phyloP scores from a whole-genome alignment of 1,284 basidiomycete species.

The Dichomitus squalens region DNA sequence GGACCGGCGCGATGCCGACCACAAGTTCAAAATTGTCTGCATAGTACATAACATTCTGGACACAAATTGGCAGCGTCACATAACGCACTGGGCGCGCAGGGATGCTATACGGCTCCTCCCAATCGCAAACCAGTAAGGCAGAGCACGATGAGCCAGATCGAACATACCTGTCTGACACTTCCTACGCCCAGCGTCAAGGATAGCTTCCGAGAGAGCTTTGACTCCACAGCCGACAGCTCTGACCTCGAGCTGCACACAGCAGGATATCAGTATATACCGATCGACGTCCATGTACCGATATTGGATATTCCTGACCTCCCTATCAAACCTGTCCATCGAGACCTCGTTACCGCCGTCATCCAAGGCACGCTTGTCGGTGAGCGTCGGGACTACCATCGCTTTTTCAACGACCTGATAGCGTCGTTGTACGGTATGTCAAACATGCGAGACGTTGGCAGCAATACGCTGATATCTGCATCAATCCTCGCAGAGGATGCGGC shows the following conservation, averaged over 20 bases:
- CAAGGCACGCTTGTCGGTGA: constrained; percentile 37
- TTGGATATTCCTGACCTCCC: constrained; percentile 34
- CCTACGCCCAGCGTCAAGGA: constrained; percentile 31
- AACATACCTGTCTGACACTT: neutral
- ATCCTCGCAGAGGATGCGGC: constrained; percentile 33
- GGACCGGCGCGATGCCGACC: constrained; percentile 35
- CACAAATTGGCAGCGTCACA: constrained; percentile 33
- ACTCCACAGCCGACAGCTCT: constrained; percentile 33
- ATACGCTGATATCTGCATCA: neutral
- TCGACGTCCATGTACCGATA: constrained; percentile 40
- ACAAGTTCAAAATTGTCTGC: constrained; percentile 43
- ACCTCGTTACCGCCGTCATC: constrained; percentile 39
- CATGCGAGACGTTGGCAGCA: neutral
- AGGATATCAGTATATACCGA: constrained; percentile 38
- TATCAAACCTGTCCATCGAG: constrained; percentile 22
- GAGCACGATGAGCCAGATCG: neutral
- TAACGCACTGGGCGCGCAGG: constrained; percentile 39
- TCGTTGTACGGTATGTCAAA: constrained; percentile 29
- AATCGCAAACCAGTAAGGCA: constrained; percentile 38
- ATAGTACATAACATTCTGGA: constrained; percentile 40
- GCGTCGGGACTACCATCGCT: constrained; percentile 36
- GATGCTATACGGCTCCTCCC: constrained; percentile 38
- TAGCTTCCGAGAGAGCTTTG: constrained; percentile 35
- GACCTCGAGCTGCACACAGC: constrained; percentile 32
- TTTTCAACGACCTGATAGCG: constrained; percentile 36